phyloP scores from a whole-genome alignment of 306 rosid genomes.

The Crataegus laevigata region DNA sequence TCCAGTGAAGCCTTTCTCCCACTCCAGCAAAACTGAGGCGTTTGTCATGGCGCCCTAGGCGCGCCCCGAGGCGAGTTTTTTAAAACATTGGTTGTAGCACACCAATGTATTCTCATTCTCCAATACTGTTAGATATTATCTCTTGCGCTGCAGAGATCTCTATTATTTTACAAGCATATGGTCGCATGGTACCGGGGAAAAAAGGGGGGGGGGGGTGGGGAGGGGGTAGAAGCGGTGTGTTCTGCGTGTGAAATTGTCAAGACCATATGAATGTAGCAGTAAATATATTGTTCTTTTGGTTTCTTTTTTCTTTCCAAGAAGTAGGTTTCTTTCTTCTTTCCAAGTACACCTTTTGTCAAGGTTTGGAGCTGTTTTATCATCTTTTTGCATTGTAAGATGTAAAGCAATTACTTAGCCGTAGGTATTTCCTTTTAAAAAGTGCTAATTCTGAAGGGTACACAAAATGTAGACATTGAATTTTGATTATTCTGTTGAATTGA shows the following conservation, averaged over 20 bases:
- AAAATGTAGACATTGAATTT: not conserved
- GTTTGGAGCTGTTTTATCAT: constrained; percentile 1
- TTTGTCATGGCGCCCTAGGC: too few relatives aligned
- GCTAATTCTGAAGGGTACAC: not conserved
- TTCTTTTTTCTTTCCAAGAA: not conserved
- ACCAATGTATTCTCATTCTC: not conserved
- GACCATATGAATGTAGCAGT: not conserved
- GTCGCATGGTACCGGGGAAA: not conserved
- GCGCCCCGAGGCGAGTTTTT: too few relatives aligned
- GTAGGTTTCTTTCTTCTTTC: not conserved
- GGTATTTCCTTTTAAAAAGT: not conserved
- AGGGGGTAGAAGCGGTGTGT: too few relatives aligned
- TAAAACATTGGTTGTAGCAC: not conserved
- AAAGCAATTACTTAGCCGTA: not conserved
- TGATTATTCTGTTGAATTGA: not conserved
- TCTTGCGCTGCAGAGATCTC: not conserved
- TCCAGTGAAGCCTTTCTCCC: too few relatives aligned
- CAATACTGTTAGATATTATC: not conserved
- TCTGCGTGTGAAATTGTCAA: not conserved
- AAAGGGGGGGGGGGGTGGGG: too few relatives aligned
- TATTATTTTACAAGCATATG: not conserved
- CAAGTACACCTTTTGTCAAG: not conserved
- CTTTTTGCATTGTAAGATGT: not conserved
- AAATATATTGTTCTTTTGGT: not conserved
- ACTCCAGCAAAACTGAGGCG: too few relatives aligned